These are phyloP conservation scores for Ceratocystis harringtonii DNA, from an alignment of 2,329 filamentous ascomycete genomes.

Conservation along the genomic window DNA sequence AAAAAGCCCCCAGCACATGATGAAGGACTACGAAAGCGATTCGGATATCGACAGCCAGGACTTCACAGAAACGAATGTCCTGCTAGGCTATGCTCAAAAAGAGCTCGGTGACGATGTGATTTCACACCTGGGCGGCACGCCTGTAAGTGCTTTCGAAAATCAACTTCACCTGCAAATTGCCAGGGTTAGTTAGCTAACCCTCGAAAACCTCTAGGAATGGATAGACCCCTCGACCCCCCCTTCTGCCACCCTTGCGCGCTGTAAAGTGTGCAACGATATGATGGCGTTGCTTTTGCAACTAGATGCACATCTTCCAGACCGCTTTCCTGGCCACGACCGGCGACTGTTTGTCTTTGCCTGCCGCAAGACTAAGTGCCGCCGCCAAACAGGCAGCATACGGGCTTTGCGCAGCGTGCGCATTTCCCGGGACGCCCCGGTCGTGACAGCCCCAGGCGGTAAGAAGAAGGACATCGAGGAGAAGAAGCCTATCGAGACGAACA, in stretches of 20 bases:
- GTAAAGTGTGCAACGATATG: slow-evolving; percentile 69
- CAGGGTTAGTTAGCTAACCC: slow-evolving; percentile 12
- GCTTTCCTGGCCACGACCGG: slow-evolving; percentile 75
- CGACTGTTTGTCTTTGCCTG: slow-evolving; percentile 80
- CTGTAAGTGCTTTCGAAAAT: slow-evolving; percentile 42
- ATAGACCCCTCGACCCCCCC: slow-evolving; percentile 56
- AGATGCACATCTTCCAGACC: slow-evolving; percentile 74
- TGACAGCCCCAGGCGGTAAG: slow-evolving; percentile 20
- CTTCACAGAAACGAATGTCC: slow-evolving; percentile 69
- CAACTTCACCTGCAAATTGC: neutral
- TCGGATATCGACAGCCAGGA: slow-evolving; percentile 54
- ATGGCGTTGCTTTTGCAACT: slow-evolving; percentile 82
- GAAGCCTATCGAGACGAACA: slow-evolving; percentile 24
- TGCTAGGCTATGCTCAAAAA: slow-evolving; percentile 76
- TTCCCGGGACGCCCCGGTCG: slow-evolving; percentile 28
- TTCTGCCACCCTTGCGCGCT: slow-evolving; percentile 63
- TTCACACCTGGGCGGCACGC: slow-evolving; percentile 73
- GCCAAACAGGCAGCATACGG: slow-evolving; percentile 69
- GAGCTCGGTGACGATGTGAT: slow-evolving; percentile 68
- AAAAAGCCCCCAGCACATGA: slow-evolving; percentile 23
- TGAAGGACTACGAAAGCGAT: slow-evolving; percentile 77
- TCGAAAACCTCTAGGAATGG: slow-evolving; percentile 54
- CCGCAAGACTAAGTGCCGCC: slow-evolving; percentile 58
- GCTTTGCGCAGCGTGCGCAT: slow-evolving; percentile 54
- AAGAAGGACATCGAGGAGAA: slow-evolving; percentile 26